phyloP scores from a whole-genome alignment of 2,329 filamentous ascomycete species.

The Stenocarpella maydis region DNA sequence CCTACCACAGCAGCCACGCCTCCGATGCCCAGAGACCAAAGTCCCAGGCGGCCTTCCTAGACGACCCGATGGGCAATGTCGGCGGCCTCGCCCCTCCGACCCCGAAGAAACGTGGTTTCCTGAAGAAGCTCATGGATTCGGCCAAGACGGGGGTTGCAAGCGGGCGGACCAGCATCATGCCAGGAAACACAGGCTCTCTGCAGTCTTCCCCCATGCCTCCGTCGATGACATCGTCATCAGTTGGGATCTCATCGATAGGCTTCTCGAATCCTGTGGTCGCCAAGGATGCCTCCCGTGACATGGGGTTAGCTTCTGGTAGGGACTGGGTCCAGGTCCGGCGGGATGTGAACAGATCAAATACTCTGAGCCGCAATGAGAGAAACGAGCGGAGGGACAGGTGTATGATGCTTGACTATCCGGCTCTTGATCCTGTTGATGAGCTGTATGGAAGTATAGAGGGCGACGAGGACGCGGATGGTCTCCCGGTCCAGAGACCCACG shows the following conservation, averaged over 20 bases:
- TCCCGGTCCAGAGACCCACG: constrained; percentile 81
- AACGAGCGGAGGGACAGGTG: constrained; percentile 87
- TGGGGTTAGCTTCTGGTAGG: constrained; percentile 69
- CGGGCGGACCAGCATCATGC: constrained; percentile 86
- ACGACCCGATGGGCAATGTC: constrained; percentile 73
- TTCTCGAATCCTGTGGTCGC: constrained; percentile 43
- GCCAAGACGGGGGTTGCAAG: constrained; percentile 94
- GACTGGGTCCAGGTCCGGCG: constrained; percentile 98
- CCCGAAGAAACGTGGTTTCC: constrained; percentile 84
- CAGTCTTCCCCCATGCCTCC: constrained; percentile 54
- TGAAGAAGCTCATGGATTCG: constrained; percentile 93
- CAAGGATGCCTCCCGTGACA: constrained; percentile 70
- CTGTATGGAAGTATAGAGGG: constrained; percentile 86
- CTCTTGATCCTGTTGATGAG: constrained; percentile 89
- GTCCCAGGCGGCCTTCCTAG: constrained; percentile 71
- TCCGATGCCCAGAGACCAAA: constrained; percentile 65
- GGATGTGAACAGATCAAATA: constrained; percentile 95
- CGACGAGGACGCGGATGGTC: constrained; percentile 86
- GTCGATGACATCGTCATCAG: constrained; percentile 48
- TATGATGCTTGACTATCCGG: constrained; percentile 91
- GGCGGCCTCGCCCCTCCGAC: constrained; percentile 82
- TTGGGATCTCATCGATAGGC: constrained; percentile 39
- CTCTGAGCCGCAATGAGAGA: constrained; percentile 86
- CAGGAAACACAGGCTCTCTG: constrained; percentile 55
- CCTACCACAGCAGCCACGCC: constrained; percentile 89